Evolutionary conservation across 371 early-diverging fungal genomes (phyloP).

Genomic region (Lichtheimia corymbifera): DNA sequence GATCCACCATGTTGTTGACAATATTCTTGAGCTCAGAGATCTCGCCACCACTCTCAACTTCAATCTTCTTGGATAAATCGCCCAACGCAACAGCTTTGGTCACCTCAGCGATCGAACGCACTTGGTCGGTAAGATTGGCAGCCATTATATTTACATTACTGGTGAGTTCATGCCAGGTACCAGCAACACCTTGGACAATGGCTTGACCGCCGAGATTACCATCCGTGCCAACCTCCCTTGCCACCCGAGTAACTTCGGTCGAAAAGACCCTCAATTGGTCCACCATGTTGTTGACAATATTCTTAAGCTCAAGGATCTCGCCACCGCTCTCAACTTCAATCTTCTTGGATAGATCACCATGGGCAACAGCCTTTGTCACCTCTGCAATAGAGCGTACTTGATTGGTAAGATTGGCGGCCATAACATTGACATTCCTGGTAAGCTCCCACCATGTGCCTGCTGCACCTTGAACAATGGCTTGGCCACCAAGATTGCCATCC

Average conservation of each 20-base stretch:
- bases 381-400: conserved; percentile 65
- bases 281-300: conserved; percentile 69
- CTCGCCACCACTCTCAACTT: conserved; percentile 33
- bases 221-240: too few species aligned
- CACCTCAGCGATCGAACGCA: conserved; percentile 52
- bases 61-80: conserved; percentile 41
- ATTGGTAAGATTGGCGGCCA: conserved; percentile 55
- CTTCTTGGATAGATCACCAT: conserved; percentile 59
- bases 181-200: conserved; percentile 53
- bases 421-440: conserved; percentile 55
- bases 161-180: conserved; percentile 54
- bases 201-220: conserved; percentile 37
- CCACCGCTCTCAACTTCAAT: conserved; percentile 50
- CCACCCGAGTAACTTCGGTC: too few species aligned
- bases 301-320: conserved; percentile 49
- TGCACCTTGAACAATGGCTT: conserved; percentile 45
- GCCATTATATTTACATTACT: conserved; percentile 47
- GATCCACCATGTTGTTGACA: conserved; percentile 22
- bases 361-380: conserved; percentile 60
- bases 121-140: conserved; percentile 50
- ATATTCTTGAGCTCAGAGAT: conserved; percentile 30
- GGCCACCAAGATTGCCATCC: conserved; percentile 53
- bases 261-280: conserved; percentile 58
- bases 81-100: conserved; percentile 51
- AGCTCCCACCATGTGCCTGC: conserved; percentile 59